A percentile compares a stretch with the other conserved stretches of the same genome.
These are phyloP conservation scores for Coemansia umbellata DNA, from an alignment of 192 early-diverging fungal genomes.

Conservation along the genomic window DNA sequence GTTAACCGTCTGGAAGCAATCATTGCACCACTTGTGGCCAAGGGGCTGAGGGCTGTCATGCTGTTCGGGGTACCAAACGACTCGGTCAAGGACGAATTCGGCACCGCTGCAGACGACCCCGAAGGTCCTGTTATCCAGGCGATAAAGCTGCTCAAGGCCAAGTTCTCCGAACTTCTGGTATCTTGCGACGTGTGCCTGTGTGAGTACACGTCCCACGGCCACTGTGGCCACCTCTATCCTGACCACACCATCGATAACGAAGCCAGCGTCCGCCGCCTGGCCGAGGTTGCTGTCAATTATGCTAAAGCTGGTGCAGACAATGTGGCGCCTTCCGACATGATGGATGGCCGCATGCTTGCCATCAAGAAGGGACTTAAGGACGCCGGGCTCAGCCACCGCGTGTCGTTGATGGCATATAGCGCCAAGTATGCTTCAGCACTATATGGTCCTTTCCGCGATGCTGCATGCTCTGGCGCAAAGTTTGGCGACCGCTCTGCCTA, in stretches of 20 bases:
- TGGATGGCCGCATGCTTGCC: conserved; percentile 90
- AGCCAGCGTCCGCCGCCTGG: conserved; percentile 70
- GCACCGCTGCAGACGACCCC: conserved; percentile 78
- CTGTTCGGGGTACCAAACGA: conserved; percentile 90
- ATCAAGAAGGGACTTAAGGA: conserved; percentile 83
- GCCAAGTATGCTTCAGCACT: conserved; percentile 95
- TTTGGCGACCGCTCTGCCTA: conserved; percentile 93
- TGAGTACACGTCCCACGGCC: conserved; percentile 94
- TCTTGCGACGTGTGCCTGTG: conserved; percentile 96
- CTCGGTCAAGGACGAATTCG: conserved; percentile 67
- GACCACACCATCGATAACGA: conserved; percentile 86
- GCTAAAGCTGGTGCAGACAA: conserved; percentile 89
- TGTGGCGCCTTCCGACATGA: conserved; percentile 96
- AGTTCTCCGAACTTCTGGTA: conserved; percentile 78
- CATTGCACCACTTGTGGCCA: conserved; percentile 77
- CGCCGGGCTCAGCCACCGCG: conserved; percentile 70
- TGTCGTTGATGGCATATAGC: conserved; percentile 91
- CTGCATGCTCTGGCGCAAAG: conserved; percentile 87
- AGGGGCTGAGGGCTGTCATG: conserved; percentile 83
- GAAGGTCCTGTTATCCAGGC: conserved; percentile 82
- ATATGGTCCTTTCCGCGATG: conserved; percentile 98
- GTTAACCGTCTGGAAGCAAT: conserved; percentile 71
- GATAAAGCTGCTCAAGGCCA: conserved; percentile 67
- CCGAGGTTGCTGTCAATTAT: conserved; percentile 80
- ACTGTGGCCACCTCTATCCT: conserved; percentile 78